These are phyloP conservation scores for Limonium bicolor DNA, from an alignment of 148 eudicot species.

Conservation along the genomic window DNA sequence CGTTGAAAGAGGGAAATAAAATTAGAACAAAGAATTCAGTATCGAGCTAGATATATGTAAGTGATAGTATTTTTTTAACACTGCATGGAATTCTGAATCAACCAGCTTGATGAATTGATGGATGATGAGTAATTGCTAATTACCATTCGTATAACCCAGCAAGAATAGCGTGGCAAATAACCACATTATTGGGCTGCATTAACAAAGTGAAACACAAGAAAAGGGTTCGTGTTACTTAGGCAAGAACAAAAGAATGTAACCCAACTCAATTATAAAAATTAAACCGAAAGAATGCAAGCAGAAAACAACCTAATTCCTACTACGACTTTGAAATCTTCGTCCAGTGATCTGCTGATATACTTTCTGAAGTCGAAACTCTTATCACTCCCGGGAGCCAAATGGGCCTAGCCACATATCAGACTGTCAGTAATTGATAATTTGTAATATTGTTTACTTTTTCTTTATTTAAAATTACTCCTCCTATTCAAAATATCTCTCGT, in stretches of 20 bases:
- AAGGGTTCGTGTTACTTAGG: not conserved
- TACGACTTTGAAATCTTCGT: constrained; percentile 46
- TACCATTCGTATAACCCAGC: constrained; percentile 34
- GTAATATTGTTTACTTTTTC: not conserved
- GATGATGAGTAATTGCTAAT: too few species aligned
- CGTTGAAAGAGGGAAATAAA: not conserved
- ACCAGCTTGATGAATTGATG: too few species aligned
- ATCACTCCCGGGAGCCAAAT: constrained; percentile 33
- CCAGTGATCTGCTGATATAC: constrained; percentile 43
- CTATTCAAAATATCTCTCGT: not conserved
- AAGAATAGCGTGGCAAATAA: constrained; percentile 29
- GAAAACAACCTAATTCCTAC: constrained; percentile 38
- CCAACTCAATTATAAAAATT: not conserved
- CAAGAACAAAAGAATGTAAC: not conserved
- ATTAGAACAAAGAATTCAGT: not conserved
- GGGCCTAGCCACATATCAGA: constrained; percentile 22
- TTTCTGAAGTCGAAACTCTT: constrained; percentile 30
- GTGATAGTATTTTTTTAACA: too few species aligned
- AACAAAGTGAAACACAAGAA: not conserved
- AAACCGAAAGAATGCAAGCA: not conserved
- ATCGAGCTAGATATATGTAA: not conserved
- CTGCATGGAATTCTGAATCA: too few species aligned
- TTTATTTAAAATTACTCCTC: not conserved
- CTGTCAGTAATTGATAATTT: not conserved
- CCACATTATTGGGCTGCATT: constrained; percentile 40